Conservation (phyloP, 805 yeast species). For the Isabelozyma rhagii region DNA sequence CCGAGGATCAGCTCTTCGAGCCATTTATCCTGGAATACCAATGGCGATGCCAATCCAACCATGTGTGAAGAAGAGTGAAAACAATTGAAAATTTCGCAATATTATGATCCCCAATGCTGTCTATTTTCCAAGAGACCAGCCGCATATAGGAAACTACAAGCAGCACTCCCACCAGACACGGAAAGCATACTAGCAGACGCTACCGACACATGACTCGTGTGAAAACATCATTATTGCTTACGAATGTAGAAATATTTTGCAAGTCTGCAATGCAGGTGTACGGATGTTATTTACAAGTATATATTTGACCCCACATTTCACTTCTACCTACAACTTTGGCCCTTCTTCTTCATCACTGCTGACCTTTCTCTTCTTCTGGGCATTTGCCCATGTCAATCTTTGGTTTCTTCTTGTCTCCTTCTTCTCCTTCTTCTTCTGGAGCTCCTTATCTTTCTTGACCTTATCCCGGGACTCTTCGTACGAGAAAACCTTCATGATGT, state of each 20-base stretch:
- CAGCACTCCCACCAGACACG: too few species aligned
- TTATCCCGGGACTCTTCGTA: slow-evolving; percentile 10
- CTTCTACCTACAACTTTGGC: background rate
- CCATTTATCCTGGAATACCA: slow-evolving; percentile 25
- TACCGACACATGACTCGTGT: too few species aligned
- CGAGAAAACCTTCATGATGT: slow-evolving; percentile 23
- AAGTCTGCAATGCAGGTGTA: background rate
- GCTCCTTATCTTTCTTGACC: slow-evolving; percentile 11
- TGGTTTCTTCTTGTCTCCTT: slow-evolving; percentile 31
- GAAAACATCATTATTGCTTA: too few species aligned
- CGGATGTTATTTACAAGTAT: slow-evolving; percentile 1
- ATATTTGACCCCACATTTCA: background rate
- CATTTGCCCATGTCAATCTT: slow-evolving; percentile 18
- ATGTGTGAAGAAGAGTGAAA: background rate
- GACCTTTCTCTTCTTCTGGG: slow-evolving; percentile 16
- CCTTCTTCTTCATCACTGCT: slow-evolving; percentile 11
- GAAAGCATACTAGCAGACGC: too few species aligned
- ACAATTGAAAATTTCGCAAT: background rate
- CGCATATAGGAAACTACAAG: too few species aligned
- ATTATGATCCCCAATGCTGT: too few species aligned
- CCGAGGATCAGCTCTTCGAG: slow-evolving; percentile 9
- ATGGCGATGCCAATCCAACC: slow-evolving; percentile 9
- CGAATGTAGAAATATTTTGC: too few species aligned
- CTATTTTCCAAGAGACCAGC: too few species aligned
- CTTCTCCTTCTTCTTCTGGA: slow-evolving; percentile 19